Evolutionary conservation across 305 asterid genomes (phyloP), one percentile per base, ranked within the genome.

Genomic region (Solanum aculeatissimum): DNA sequence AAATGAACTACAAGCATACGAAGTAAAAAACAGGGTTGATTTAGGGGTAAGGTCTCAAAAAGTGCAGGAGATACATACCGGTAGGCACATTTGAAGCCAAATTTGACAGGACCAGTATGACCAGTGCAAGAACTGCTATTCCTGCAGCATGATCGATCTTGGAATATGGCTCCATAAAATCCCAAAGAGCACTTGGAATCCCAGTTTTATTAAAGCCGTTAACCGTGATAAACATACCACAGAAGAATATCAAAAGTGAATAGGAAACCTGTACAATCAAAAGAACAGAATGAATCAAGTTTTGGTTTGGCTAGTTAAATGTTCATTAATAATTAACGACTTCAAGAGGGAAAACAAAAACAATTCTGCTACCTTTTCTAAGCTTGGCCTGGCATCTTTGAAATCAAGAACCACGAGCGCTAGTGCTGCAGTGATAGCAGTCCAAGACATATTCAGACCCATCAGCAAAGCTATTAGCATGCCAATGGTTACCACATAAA

Each of bases 21-120:
- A 25, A 47, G 40, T 8, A 15, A 4, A 15, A 74, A 49, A 25
- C 10, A 25, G 23, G 14, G 23, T 47, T 25, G 35, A 47, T 47
- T 45, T 74, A 8, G 58, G 78, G 25, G n/a, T 1, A 10, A 70
- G 32, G 81, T 23, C 60, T 74, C 60, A 47, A 47, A 74, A 25
- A 74, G 42, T 47, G 60, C 60, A 23, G 38, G 51, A 81, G 38
- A 63, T 79, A 58, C 83, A 65, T 83, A 95, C 99, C 99, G 82
- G 99, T 96, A 10, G 98, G 99, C n/a, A 96, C 99, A 75, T 96
- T 96, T 71, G 99, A 96, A 53, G 97, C 98, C 82, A 94, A 54
- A 85, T 96, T 96, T 60, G 99, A 96, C 86, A 96, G 96, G 72
- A 91, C 87, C 10, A 94, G 85, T 80, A 96, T 88, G 82, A 93